Conservation (phyloP, 805 yeast species). For the Cephaloascus albidus region DNA sequence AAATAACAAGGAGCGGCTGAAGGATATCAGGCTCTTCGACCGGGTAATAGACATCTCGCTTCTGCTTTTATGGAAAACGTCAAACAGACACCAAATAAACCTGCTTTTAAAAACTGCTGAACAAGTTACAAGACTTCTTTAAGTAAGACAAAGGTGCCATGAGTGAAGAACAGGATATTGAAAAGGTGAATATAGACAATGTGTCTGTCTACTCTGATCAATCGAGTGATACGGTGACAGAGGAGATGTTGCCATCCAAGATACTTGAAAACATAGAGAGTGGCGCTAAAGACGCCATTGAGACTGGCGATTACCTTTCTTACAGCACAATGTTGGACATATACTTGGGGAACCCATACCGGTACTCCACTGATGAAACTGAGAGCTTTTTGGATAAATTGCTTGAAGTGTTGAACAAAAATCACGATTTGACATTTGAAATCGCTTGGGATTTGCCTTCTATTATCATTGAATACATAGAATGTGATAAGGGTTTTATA, state of each 20-base stretch:
- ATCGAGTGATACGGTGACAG: neutral
- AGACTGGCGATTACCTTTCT: constrained; percentile 53
- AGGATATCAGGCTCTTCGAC: no score
- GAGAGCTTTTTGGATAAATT: constrained; percentile 37
- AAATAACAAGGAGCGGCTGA: no score
- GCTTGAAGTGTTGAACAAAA: constrained; percentile 25
- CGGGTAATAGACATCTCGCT: no score
- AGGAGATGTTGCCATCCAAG: neutral
- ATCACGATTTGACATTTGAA: constrained; percentile 46
- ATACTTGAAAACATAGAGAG: constrained; percentile 13
- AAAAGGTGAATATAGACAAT: neutral
- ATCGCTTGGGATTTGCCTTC: constrained; percentile 93
- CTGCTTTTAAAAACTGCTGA: no score
- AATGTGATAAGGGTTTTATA: constrained; percentile 17
- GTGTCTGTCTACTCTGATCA: neutral
- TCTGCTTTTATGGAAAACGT: no score
- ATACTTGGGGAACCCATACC: constrained; percentile 36
- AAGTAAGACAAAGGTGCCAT: no score
- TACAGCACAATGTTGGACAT: constrained; percentile 68
- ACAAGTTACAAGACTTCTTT: no score
- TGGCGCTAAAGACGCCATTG: constrained; percentile 25
- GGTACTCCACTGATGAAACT: constrained; percentile 41
- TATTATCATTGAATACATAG: constrained; percentile 48
- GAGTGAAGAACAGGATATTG: no score
- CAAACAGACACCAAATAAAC: no score